Base-by-base conservation (phyloP, 257 asterid genomes). In the Forsythia viridissima region DNA sequence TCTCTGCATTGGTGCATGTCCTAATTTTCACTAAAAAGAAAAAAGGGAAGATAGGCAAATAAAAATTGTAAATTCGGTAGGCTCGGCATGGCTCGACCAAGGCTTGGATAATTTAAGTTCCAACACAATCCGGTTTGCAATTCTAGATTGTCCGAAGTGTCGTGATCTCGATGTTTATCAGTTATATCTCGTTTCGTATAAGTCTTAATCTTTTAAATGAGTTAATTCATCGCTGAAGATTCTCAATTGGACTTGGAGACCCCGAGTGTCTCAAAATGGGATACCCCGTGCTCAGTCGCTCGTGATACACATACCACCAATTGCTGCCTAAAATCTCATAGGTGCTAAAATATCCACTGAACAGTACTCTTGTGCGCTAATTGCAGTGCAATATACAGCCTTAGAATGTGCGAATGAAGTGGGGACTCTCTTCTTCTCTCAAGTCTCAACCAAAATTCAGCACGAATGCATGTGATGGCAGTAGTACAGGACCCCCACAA, bases 391-490 rank as follows among this genome's bases (percentile, higher is more conserved):
- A 48, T 48, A 48, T 13, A 4, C 74, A 80, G 78, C 86, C 86
- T 69, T 66, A 73, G 82, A 85, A 80, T 34, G 83, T 85, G 88
- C 71, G 74, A 82, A 70, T 82, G 43, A 75, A 16, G 75, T 65
- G 82, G 81, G 82, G 76, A 71, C 75, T 21, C 36, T 74, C 48
- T 9, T 43, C 15, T 46, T 46, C 57, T 48, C 57, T 48, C 1
- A 48, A 48, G n/a, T 48, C 57, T 48, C 1, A 48, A 48, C 57
- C n/a, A 48, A 48, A 15, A 48, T 48, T 48, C 20, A 48, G 73
- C 30, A 78, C 36, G 67, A 70, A 51, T 63, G 91, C 89, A 87
- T 81, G 85, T 86, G 90, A 48, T 48, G 57, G 11, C 18, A 87
- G 10, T 10, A 68, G 78, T 5, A 13, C 6, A 63, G 68, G 82